These are phyloP conservation scores for Leptodontidium sp. DNA, from an alignment of 2,329 filamentous ascomycete genomes.

Conservation along the genomic window DNA sequence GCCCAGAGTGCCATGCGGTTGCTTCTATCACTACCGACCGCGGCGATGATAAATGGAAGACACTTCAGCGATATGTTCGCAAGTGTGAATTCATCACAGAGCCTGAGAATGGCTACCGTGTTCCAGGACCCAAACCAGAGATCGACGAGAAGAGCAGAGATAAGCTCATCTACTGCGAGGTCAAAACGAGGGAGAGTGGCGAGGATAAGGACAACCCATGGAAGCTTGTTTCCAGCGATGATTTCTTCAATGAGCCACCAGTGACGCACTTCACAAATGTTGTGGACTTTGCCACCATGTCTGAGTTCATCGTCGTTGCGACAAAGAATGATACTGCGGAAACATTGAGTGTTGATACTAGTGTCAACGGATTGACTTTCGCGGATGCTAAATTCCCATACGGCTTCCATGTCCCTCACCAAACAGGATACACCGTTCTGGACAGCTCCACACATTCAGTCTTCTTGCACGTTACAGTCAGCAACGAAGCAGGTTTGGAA, in stretches of 20 bases:
- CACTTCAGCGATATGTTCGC: constrained; percentile 75
- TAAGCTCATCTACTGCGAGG: constrained; percentile 64
- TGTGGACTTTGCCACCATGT: constrained; percentile 90
- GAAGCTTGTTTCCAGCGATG: constrained; percentile 78
- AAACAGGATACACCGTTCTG: constrained; percentile 89
- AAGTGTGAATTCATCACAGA: constrained; percentile 88
- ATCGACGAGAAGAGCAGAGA: constrained; percentile 56
- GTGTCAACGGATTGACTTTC: constrained; percentile 83
- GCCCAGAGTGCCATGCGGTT: constrained; percentile 70
- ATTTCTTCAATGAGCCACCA: constrained; percentile 76
- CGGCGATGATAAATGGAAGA: constrained; percentile 80
- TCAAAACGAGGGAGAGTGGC: constrained; percentile 69
- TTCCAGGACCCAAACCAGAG: constrained; percentile 43
- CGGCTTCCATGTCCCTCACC: constrained; percentile 80
- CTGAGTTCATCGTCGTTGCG: constrained; percentile 93
- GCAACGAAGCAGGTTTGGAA: constrained; percentile 67
- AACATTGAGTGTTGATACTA: constrained; percentile 79
- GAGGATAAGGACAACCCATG: constrained; percentile 69
- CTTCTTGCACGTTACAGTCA: constrained; percentile 90
- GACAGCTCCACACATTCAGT: constrained; percentile 95
- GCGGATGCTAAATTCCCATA: constrained; percentile 85
- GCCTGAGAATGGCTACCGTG: constrained; percentile 55
- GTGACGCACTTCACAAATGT: constrained; percentile 73
- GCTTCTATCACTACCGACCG: constrained; percentile 83
- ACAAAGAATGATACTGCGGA: constrained; percentile 69